Evolutionary conservation across 164 flowering plant genomes (phyloP).

Genomic region (Berberis thunbergii): DNA sequence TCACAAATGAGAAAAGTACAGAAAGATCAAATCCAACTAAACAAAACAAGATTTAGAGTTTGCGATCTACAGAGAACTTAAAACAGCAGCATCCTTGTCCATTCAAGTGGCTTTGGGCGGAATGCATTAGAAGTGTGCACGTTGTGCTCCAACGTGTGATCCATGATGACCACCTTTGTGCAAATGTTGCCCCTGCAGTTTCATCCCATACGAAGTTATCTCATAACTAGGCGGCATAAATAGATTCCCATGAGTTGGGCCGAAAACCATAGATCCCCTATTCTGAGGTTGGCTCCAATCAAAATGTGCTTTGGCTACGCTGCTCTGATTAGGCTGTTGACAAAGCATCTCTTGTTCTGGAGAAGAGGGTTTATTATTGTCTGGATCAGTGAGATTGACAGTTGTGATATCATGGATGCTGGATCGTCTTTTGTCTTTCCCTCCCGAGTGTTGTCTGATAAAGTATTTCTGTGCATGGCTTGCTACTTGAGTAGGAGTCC

Average conservation of each 20-base stretch:
- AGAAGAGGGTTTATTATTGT: constrained; percentile 18
- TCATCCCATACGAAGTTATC: constrained; percentile 32
- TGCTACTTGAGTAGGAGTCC: constrained; percentile 69
- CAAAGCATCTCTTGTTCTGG: constrained; percentile 26
- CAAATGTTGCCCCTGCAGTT: constrained; percentile 33
- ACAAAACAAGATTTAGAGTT: constrained; percentile 5
- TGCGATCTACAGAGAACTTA: background rate
- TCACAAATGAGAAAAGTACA: constrained; percentile 23
- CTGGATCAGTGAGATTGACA: constrained; percentile 30
- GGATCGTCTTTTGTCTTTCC: constrained; percentile 62
- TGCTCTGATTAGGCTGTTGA: constrained; percentile 21
- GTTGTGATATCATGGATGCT: constrained; percentile 70
- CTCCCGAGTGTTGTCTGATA: constrained; percentile 53
- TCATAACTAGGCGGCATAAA: constrained; percentile 33
- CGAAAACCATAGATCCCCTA: constrained; percentile 33
- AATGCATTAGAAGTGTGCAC: constrained; percentile 26
- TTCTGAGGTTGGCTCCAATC: constrained; percentile 41
- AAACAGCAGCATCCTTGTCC: constrained; percentile 17
- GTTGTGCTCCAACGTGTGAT: constrained; percentile 28
- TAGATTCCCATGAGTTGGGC: constrained; percentile 25
- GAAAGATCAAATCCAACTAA: constrained; percentile 16
- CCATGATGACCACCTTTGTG: constrained; percentile 25
- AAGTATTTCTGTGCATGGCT: constrained; percentile 72
- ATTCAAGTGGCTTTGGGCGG: constrained; percentile 24
- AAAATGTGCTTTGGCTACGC: constrained; percentile 23